phyloP scores from a whole-genome alignment of 2,329 filamentous ascomycete species.

The Apiospora marii region DNA sequence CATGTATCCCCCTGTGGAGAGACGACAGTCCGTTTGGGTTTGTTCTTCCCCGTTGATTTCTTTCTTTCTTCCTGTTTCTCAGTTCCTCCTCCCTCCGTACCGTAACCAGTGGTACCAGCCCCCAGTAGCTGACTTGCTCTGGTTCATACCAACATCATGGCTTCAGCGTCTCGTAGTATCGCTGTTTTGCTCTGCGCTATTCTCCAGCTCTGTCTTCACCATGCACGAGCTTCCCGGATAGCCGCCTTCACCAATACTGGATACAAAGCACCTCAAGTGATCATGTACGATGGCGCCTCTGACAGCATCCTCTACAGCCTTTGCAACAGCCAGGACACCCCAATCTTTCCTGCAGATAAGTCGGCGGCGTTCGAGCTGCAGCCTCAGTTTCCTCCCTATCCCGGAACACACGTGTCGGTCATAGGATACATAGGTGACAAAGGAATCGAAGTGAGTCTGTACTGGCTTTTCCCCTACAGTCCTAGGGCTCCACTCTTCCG shows the following conservation, averaged over 20 bases:
- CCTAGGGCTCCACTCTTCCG: too few relatives aligned
- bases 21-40: background rate
- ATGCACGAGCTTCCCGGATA: background rate
- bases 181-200: background rate
- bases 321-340: constrained; percentile 28
- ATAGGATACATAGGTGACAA: constrained; percentile 2
- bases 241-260: background rate
- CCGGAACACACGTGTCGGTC: constrained; percentile 25
- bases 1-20: background rate
- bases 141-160: background rate
- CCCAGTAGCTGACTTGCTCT: background rate
- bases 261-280: constrained; percentile 17
- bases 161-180: background rate
- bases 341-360: constrained; percentile 27
- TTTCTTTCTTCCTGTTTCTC: background rate
- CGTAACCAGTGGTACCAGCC: background rate
- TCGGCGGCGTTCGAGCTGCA: constrained; percentile 24
- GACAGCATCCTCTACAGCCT: constrained; percentile 28
- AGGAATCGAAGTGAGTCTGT: constrained; percentile 7
- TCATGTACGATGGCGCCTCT: constrained; percentile 28
- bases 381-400: constrained; percentile 7
- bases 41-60: background rate
- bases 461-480: too few relatives aligned
- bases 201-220: background rate
- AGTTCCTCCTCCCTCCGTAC: background rate